Evolutionary conservation across 2,329 filamentous ascomycete genomes (phyloP).

Genomic region (Cladosporium sp.): DNA sequence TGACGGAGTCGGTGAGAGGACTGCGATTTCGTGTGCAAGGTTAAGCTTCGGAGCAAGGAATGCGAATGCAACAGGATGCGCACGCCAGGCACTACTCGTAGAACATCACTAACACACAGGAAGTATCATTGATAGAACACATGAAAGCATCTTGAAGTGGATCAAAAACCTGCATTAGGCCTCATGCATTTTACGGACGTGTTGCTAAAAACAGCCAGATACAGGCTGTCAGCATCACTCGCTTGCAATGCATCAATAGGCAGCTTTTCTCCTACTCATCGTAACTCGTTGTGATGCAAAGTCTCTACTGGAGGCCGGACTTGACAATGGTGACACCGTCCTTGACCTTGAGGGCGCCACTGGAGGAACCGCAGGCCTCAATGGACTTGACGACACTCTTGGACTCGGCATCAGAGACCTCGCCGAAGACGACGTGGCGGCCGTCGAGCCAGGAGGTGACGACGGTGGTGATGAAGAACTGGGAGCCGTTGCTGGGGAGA

Average conservation of each 20-base stretch:
- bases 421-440: slow-evolving; percentile 82
- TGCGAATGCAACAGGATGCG: neutral
- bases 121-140: neutral
- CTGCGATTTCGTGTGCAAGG: neutral
- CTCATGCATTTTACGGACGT: slow-evolving; percentile 15
- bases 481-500: slow-evolving; percentile 63
- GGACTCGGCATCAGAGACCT: slow-evolving; percentile 62
- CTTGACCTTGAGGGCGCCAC: slow-evolving; percentile 54
- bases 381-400: slow-evolving; percentile 59
- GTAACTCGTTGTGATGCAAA: slow-evolving; percentile 5
- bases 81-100: neutral
- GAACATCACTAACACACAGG: neutral
- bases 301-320: slow-evolving; percentile 1
- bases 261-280: slow-evolving; percentile 17
- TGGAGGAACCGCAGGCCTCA: slow-evolving; percentile 58
- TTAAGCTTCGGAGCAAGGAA: neutral
- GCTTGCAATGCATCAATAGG: slow-evolving; percentile 14
- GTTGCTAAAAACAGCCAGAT: slow-evolving; percentile 1
- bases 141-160: neutral
- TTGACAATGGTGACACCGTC: slow-evolving; percentile 49
- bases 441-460: slow-evolving; percentile 70
- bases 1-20: neutral
- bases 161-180: slow-evolving; percentile 10
- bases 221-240: slow-evolving; percentile 8
- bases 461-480: slow-evolving; percentile 73